These are phyloP conservation scores for Elsinoe necatrix DNA, from an alignment of 2,329 filamentous ascomycete genomes.

Conservation along the genomic window DNA sequence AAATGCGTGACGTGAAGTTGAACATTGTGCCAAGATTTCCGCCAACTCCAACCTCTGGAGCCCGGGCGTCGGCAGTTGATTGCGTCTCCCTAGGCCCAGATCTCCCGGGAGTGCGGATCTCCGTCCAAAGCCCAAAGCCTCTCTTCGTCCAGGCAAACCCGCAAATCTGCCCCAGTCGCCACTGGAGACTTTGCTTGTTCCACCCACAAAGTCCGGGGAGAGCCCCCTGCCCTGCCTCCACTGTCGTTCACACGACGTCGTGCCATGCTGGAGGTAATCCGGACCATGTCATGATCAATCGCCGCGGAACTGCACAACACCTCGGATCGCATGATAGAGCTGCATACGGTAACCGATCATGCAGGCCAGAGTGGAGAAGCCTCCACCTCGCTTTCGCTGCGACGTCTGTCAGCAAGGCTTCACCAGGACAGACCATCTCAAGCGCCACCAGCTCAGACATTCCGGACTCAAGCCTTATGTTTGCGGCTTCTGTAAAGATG, in stretches of 20 bases:
- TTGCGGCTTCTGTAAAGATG: conserved; percentile 14
- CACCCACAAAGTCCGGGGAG: not conserved
- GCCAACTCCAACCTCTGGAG: not conserved
- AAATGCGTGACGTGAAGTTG: not conserved
- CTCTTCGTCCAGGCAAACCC: not conserved
- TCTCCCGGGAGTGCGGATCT: not conserved
- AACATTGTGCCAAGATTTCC: not conserved
- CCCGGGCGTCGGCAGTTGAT: not conserved
- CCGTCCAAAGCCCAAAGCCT: not conserved
- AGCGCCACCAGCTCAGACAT: conserved; percentile 13
- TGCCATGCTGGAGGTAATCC: conserved; percentile 7
- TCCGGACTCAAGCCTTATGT: conserved; percentile 15
- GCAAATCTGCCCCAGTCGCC: not conserved
- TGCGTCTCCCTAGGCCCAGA: not conserved
- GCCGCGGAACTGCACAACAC: not conserved
- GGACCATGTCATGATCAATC: conserved; percentile 12
- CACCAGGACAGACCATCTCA: conserved; percentile 14
- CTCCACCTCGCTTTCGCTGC: conserved; percentile 14
- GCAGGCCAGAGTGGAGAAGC: conserved; percentile 7
- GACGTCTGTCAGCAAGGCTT: conserved; percentile 16
- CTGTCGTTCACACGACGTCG: not conserved
- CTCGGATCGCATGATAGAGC: not conserved
- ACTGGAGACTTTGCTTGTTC: not conserved
- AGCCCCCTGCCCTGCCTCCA: not conserved
- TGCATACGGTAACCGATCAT: not conserved